Conservation (phyloP, 1,284 basidiomycete species). For the Ceratobasidium sp. region DNA sequence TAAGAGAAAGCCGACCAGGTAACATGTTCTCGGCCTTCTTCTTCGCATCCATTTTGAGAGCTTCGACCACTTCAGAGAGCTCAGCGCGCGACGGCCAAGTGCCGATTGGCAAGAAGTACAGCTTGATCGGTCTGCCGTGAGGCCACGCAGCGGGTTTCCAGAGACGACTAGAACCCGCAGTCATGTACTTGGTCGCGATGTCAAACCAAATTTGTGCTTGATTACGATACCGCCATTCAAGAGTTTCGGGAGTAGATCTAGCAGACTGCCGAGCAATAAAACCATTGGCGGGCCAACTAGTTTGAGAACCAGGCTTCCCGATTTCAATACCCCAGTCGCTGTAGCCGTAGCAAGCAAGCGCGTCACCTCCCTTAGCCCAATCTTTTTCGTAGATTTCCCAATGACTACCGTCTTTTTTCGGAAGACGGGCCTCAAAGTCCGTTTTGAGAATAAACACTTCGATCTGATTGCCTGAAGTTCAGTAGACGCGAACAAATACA, state of each 20-base stretch:
- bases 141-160: not conserved
- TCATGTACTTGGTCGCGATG: not conserved
- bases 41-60: not conserved
- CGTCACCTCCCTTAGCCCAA: not conserved
- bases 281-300: not conserved
- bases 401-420: not conserved
- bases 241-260: too few relatives aligned
- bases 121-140: not conserved
- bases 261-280: too few relatives aligned
- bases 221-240: not conserved
- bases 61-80: not conserved
- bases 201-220: not conserved
- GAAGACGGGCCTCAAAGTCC: not conserved
- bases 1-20: not conserved
- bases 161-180: not conserved
- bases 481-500: too few relatives aligned
- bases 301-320: not conserved
- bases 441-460: not conserved
- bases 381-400: not conserved
- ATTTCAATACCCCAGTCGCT: not conserved
- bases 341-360: not conserved
- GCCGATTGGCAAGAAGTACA: not conserved
- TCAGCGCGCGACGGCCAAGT: not conserved
- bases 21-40: not conserved
- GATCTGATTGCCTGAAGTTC: not conserved